Evolutionary conservation across 1,284 basidiomycete genomes (phyloP).

Genomic region (Hypsizygus ulmarius): DNA sequence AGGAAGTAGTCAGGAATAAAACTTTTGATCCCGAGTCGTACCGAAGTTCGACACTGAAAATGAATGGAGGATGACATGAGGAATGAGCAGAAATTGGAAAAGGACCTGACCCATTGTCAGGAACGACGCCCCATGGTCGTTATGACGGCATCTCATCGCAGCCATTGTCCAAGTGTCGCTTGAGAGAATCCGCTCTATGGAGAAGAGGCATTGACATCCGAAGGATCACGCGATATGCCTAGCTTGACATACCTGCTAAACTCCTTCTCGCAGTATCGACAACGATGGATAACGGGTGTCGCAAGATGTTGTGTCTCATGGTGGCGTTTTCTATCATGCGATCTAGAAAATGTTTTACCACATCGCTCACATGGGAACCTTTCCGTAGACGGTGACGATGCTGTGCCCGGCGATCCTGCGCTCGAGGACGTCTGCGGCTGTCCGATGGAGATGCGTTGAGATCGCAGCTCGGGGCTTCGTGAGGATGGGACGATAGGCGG

Average conservation of each 20-base stretch:
- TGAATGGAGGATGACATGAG: conserved; percentile 9
- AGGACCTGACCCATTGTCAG: conserved; percentile 2
- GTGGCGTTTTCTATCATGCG: conserved; percentile 77
- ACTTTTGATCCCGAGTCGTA: conserved; percentile 17
- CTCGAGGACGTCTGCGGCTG: conserved; percentile 30
- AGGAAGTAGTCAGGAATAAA: conserved; percentile 15
- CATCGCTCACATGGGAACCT: conserved; percentile 69
- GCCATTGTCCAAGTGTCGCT: conserved; percentile 62
- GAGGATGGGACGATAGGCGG: conserved; percentile 35
- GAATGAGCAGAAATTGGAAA: conserved; percentile 6
- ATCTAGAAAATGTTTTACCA: conserved; percentile 71
- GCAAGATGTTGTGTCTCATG: conserved; percentile 70
- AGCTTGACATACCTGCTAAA: conserved; percentile 55
- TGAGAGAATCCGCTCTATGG: conserved; percentile 43
- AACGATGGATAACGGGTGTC: conserved; percentile 58
- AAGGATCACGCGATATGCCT: background rate
- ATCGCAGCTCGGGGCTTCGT: conserved; percentile 26
- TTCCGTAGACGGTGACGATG: conserved; percentile 43
- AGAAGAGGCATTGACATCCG: conserved; percentile 13
- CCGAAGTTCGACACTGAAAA: conserved; percentile 10
- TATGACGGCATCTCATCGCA: conserved; percentile 52
- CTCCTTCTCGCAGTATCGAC: conserved; percentile 67
- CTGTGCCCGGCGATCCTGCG: conserved; percentile 29
- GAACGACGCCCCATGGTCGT: conserved; percentile 2
- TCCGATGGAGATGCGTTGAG: conserved; percentile 30